Conservation (phyloP, 1,284 basidiomycete species). For the Papiliotrema nemorosa region DNA sequence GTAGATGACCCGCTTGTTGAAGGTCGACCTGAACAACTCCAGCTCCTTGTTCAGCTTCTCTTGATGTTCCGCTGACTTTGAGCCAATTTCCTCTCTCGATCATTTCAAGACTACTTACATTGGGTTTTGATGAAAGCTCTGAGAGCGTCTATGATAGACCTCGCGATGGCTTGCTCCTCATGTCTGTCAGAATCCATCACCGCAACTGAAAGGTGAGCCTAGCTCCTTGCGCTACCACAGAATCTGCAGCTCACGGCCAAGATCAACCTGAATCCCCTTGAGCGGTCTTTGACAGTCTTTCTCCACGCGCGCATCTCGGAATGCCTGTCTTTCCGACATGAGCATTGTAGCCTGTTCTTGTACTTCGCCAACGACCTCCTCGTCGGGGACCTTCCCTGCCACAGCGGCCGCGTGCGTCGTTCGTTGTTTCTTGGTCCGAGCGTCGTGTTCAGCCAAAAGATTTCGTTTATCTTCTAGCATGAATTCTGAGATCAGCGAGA, state of each 20-base stretch:
- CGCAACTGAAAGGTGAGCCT: constrained; percentile 5
- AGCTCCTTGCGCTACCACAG: neutral
- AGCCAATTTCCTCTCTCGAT: neutral
- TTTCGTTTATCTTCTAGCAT: constrained; percentile 37
- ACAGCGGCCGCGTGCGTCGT: constrained; percentile 30
- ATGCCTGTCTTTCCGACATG: constrained; percentile 37
- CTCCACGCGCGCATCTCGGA: constrained; percentile 31
- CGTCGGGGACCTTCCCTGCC: constrained; percentile 9
- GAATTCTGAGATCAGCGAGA: constrained; percentile 28
- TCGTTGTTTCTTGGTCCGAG: constrained; percentile 28
- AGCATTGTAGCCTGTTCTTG: constrained; percentile 26
- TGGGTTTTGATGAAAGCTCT: constrained; percentile 24
- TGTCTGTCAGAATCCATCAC: constrained; percentile 14
- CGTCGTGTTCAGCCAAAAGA: constrained; percentile 29
- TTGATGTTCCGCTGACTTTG: constrained; percentile 18
- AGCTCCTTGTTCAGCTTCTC: constrained; percentile 44
- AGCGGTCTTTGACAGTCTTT: constrained; percentile 37
- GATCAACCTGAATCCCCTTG: constrained; percentile 36
- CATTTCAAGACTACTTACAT: constrained; percentile 14
- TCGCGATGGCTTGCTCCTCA: constrained; percentile 27
- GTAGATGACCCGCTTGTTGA: constrained; percentile 43
- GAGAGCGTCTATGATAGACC: constrained; percentile 9
- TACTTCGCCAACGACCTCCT: constrained; percentile 20
- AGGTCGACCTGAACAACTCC: constrained; percentile 36
- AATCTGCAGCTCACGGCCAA: constrained; percentile 27